Percentiles rank a stretch among this genome's conserved stretches.
These are phyloP conservation scores for Cotoneaster glaucophyllus DNA, from an alignment of 306 rosid genomes.

Conservation along the genomic window DNA sequence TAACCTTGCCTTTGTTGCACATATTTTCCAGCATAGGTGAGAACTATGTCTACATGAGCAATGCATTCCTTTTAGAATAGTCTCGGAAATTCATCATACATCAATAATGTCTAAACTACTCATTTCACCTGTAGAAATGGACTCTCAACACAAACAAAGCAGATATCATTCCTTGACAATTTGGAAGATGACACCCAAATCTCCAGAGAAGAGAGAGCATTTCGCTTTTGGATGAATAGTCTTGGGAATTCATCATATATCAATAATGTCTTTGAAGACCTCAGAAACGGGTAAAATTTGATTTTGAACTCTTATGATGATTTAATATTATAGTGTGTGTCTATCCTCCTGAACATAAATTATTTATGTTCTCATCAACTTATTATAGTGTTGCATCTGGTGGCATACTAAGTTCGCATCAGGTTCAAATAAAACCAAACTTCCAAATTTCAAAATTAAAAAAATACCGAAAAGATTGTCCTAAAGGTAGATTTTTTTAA, in stretches of 20 bases:
- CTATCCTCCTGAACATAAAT: background rate
- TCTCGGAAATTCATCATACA: no score
- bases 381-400: background rate
- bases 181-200: slow-evolving; percentile 67
- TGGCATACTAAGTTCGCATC: background rate
- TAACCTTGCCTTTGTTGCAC: slow-evolving; percentile 96
- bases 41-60: slow-evolving; percentile 8
- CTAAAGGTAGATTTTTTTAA: no score
- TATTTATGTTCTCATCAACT: background rate
- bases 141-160: slow-evolving; percentile 67
- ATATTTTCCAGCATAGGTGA: slow-evolving; percentile 84
- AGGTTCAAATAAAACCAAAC: background rate
- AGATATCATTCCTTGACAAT: slow-evolving; percentile 69
- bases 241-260: slow-evolving; percentile 69
- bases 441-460: background rate
- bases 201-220: slow-evolving; percentile 91
- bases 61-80: background rate
- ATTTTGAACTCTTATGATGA: background rate
- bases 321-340: background rate
- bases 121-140: slow-evolving; percentile 60
- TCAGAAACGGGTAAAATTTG: slow-evolving; percentile 61
- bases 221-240: slow-evolving; percentile 94
- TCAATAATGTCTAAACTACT: background rate
- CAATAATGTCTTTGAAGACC: slow-evolving; percentile 94
- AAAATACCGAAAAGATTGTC: background rate